Evolutionary conservation across 2,329 filamentous ascomycete genomes (phyloP).

Genomic region (Endothia cerciana): DNA sequence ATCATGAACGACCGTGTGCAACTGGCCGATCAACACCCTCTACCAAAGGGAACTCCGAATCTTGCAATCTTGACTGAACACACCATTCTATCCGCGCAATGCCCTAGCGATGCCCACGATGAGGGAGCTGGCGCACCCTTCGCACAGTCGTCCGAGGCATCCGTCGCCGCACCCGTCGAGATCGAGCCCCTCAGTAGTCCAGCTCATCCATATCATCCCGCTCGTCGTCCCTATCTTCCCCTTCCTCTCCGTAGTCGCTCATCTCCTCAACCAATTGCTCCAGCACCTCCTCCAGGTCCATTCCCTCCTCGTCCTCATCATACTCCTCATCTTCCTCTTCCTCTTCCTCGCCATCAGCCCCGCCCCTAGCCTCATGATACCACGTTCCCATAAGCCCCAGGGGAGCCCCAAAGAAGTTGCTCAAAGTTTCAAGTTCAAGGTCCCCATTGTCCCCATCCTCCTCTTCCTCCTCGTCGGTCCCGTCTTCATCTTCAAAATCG

Average conservation of each 20-base stretch:
- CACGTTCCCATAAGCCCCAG: not conserved
- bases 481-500: slow-evolving; percentile 9
- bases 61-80: not conserved
- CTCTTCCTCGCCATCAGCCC: not conserved
- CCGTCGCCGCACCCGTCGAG: not conserved
- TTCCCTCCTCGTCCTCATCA: slow-evolving; percentile 12
- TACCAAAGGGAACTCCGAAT: not conserved
- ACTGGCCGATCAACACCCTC: not conserved
- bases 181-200: not conserved
- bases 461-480: slow-evolving; percentile 9
- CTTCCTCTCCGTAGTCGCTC: slow-evolving; percentile 9
- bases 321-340: slow-evolving; percentile 12
- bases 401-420: slow-evolving; percentile 3
- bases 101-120: not conserved
- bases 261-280: slow-evolving; percentile 5
- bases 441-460: not conserved
- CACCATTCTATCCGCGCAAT: not conserved
- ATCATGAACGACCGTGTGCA: not conserved
- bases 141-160: not conserved
- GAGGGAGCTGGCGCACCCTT: not conserved
- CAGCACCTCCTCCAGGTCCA: slow-evolving; percentile 12
- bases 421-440: not conserved
- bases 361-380: not conserved
- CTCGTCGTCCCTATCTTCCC: not conserved
- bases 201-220: not conserved